phyloP scores from a whole-genome alignment of 2,329 filamentous ascomycete genomes.

The Nectriaceae sp. region DNA sequence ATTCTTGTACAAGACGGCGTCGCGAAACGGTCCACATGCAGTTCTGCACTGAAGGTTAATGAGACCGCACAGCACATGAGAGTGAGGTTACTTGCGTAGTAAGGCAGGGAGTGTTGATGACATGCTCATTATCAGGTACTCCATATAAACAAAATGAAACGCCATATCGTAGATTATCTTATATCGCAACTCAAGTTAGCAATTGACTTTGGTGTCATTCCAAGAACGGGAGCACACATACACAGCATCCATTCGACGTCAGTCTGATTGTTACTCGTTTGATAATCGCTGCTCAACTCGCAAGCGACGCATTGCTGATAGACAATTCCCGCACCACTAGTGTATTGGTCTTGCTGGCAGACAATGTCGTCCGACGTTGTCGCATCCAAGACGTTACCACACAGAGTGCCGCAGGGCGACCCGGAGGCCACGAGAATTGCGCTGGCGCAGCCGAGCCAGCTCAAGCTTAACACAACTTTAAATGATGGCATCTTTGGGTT shows the following conservation, averaged over 20 bases:
- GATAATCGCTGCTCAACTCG: slow-evolving; percentile 52
- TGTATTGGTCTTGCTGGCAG: slow-evolving; percentile 46
- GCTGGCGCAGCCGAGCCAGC: slow-evolving; percentile 16
- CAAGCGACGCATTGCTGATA: slow-evolving; percentile 55
- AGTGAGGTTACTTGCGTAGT: slow-evolving; percentile 44
- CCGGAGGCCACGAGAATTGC: slow-evolving; percentile 45
- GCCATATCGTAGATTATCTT: slow-evolving; percentile 61
- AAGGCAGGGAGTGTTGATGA: slow-evolving; percentile 48
- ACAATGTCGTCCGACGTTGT: slow-evolving; percentile 50
- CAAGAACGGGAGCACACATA: slow-evolving; percentile 39
- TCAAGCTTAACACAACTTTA: slow-evolving; percentile 18
- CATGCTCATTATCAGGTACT: slow-evolving; percentile 46
- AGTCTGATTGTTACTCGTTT: slow-evolving; percentile 42
- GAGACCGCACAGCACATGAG: background rate
- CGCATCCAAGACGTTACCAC: slow-evolving; percentile 53
- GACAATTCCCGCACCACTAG: slow-evolving; percentile 45
- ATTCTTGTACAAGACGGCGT: slow-evolving; percentile 51
- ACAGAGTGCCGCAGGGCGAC: slow-evolving; percentile 52
- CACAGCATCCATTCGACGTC: slow-evolving; percentile 58
- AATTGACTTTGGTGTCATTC: background rate
- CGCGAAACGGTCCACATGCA: slow-evolving; percentile 52
- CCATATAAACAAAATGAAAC: slow-evolving; percentile 58
- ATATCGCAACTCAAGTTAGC: slow-evolving; percentile 13
- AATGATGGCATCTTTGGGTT: slow-evolving; percentile 12
- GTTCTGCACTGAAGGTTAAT: slow-evolving; percentile 41